phyloP scores from a whole-genome alignment of 331 rosid species.

The Pyracantha coccinea region DNA sequence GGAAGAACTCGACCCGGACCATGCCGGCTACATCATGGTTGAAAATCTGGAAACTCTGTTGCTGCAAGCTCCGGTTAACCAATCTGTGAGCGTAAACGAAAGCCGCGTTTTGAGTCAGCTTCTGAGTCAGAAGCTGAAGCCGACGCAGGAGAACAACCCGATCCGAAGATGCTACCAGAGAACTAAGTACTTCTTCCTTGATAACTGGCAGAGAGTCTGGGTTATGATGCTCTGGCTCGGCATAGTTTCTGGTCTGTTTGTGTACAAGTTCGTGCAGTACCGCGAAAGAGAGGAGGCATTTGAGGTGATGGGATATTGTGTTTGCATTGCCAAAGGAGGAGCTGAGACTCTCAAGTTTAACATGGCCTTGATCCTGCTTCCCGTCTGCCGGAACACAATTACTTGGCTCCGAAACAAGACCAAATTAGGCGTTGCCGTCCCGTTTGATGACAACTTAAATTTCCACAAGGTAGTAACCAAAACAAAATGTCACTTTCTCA shows the following conservation, averaged over 20 bases:
- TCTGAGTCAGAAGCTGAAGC: slow-evolving; percentile 70
- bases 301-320: slow-evolving; percentile 76
- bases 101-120: slow-evolving; percentile 65
- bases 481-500: neutral
- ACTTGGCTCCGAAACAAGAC: slow-evolving; percentile 92
- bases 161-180: slow-evolving; percentile 25
- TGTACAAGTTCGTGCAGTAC: slow-evolving; percentile 70
- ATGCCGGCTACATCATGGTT: slow-evolving; percentile 72
- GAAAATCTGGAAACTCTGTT: slow-evolving; percentile 59
- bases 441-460: slow-evolving; percentile 87
- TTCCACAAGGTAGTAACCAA: slow-evolving; percentile 64
- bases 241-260: slow-evolving; percentile 42
- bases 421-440: slow-evolving; percentile 56
- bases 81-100: slow-evolving; percentile 56
- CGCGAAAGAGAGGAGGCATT: slow-evolving; percentile 34
- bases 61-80: slow-evolving; percentile 62
- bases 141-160: slow-evolving; percentile 45
- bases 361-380: slow-evolving; percentile 78
- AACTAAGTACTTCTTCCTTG: slow-evolving; percentile 46
- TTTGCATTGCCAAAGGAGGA: slow-evolving; percentile 85
- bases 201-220: slow-evolving; percentile 87
- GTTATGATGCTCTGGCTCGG: slow-evolving; percentile 61
- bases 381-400: slow-evolving; percentile 86
- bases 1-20: slow-evolving; percentile 91
- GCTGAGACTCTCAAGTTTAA: slow-evolving; percentile 90